phyloP scores from a whole-genome alignment of 352 stramenopile genomes.

The Hyaloperonospora brassicae region DNA sequence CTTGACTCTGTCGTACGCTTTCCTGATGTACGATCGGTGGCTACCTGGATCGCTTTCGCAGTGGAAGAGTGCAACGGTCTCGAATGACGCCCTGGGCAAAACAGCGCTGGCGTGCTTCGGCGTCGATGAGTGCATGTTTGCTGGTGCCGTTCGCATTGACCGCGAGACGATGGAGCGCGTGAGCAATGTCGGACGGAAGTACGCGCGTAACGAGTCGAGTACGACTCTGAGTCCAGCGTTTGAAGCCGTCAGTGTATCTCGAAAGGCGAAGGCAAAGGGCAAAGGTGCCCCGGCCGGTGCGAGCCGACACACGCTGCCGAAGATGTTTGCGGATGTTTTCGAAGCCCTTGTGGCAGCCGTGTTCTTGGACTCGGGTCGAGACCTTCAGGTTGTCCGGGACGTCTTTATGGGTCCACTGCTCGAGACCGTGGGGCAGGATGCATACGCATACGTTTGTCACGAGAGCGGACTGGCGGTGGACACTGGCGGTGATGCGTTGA shows the following conservation, averaged over 20 bases:
- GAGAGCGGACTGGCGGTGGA: conserved; percentile 52
- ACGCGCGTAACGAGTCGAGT: conserved; percentile 18
- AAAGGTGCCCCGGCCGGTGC: conserved; percentile 9
- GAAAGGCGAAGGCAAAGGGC: conserved; percentile 16
- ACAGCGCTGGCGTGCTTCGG: conserved; percentile 73
- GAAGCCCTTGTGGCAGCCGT: conserved; percentile 82
- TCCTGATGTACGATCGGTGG: conserved; percentile 60
- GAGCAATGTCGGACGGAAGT: conserved; percentile 41
- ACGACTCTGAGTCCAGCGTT: conserved; percentile 23
- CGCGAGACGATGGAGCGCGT: conserved; percentile 51
- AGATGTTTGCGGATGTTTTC: conserved; percentile 85
- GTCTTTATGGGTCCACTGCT: conserved; percentile 79
- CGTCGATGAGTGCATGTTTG: conserved; percentile 71
- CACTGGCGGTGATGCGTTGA: conserved; percentile 27
- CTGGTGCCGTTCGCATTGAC: conserved; percentile 60
- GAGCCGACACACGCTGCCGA: conserved; percentile 49
- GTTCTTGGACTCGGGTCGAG: conserved; percentile 70
- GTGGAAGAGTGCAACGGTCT: conserved; percentile 83
- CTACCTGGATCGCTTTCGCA: conserved; percentile 67
- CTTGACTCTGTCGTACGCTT: conserved; percentile 79
- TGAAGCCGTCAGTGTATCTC: conserved; percentile 17
- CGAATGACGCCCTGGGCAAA: conserved; percentile 79
- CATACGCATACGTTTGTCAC: conserved; percentile 61
- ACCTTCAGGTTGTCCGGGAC: conserved; percentile 64
- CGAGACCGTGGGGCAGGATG: conserved; percentile 61